These are phyloP conservation scores for Bjerkandera adusta DNA, from an alignment of 1,284 basidiomycete species.

Conservation along the genomic window DNA sequence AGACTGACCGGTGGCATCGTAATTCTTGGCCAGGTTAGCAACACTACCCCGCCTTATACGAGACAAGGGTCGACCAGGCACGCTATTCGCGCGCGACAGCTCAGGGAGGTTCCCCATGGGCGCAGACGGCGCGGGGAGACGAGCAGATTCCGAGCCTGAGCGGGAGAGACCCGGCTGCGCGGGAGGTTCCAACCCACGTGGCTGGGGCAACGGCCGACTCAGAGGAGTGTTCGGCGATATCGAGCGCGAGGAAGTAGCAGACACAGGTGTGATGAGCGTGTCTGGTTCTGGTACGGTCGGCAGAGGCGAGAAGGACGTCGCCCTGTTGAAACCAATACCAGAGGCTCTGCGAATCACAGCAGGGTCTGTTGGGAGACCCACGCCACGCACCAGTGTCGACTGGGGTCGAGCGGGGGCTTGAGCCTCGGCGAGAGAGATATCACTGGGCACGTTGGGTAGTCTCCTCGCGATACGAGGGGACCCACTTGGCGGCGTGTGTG, in stretches of 20 bases:
- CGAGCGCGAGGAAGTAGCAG: neutral
- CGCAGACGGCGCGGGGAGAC: neutral
- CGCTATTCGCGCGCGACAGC: slow-evolving; percentile 10
- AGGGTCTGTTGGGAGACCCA: slow-evolving; percentile 14
- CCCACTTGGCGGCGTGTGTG: slow-evolving; percentile 1
- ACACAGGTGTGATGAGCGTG: neutral
- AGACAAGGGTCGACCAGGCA: slow-evolving; percentile 10
- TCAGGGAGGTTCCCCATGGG: neutral
- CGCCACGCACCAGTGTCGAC: neutral
- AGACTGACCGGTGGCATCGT: slow-evolving; percentile 4
- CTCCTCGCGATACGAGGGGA: slow-evolving; percentile 6
- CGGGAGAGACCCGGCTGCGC: slow-evolving; percentile 1
- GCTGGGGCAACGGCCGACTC: neutral
- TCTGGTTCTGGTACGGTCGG: slow-evolving; percentile 16
- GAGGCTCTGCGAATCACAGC: slow-evolving; percentile 10
- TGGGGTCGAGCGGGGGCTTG: neutral
- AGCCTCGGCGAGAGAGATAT: slow-evolving; percentile 1
- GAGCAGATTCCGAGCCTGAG: slow-evolving; percentile 6
- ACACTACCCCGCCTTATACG: slow-evolving; percentile 10
- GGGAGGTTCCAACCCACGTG: neutral
- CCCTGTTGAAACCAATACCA: neutral
- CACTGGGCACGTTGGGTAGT: slow-evolving; percentile 9
- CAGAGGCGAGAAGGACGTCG: slow-evolving; percentile 15
- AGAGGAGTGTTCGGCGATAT: neutral
- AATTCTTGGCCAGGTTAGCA: slow-evolving; percentile 7